Percentiles rank a stretch among this genome's conserved stretches.
These are phyloP conservation scores for Wakefieldia striispora DNA, from an alignment of 768 basidiomycete genomes.

Conservation along the genomic window DNA sequence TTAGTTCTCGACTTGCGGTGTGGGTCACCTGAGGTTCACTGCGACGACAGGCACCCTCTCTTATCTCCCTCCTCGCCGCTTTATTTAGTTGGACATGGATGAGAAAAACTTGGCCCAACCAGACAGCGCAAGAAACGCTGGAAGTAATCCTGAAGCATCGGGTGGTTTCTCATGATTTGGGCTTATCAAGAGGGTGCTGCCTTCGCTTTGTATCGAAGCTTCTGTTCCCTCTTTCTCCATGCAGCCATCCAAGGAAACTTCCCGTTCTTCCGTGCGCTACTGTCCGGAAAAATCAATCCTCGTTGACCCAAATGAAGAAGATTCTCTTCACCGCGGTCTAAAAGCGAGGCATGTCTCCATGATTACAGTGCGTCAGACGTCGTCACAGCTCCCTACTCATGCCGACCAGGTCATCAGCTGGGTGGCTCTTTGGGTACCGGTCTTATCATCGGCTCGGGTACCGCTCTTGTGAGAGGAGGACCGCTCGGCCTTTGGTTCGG, in stretches of 20 bases:
- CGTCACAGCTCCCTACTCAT: not conserved
- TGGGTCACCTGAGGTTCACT: not conserved
- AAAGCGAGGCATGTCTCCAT: slow-evolving; percentile 54
- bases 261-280: not conserved
- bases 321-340: slow-evolving; percentile 47
- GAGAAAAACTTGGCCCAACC: not conserved
- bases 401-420: slow-evolving; percentile 28
- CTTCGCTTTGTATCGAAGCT: not conserved
- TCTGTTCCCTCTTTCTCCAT: not conserved
- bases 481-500: slow-evolving; percentile 45
- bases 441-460: slow-evolving; percentile 57
- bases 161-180: not conserved
- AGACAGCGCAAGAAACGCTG: not conserved
- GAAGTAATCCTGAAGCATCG: not conserved
- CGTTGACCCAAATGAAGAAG: slow-evolving; percentile 34
- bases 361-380: slow-evolving; percentile 43
- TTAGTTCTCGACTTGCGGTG: not conserved
- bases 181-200: not conserved
- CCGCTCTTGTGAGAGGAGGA: slow-evolving; percentile 54
- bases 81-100: slow-evolving; percentile 1
- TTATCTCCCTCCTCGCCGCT: not conserved
- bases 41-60: not conserved
- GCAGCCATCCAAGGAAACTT: not conserved
- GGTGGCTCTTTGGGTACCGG: slow-evolving; percentile 55
- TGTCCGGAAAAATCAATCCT: slow-evolving; percentile 14